These are phyloP conservation scores for Schizosaccharomyces osmophilus DNA, from an alignment of 805 yeast species.

Conservation along the genomic window DNA sequence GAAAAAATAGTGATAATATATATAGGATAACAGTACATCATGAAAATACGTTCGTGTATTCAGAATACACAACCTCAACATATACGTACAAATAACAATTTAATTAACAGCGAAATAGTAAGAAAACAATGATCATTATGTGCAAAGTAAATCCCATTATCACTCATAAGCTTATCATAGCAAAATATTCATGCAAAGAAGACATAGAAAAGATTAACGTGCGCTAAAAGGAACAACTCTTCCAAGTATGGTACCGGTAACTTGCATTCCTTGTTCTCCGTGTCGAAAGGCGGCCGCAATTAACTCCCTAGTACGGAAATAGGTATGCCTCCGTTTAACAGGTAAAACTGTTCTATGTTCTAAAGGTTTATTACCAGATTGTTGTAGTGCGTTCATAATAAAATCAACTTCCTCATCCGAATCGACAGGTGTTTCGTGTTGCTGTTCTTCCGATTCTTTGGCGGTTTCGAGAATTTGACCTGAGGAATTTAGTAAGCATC, in stretches of 20 bases:
- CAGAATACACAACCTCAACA: no score
- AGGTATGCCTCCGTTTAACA: constrained; percentile 40
- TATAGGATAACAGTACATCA: no score
- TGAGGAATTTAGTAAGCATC: background rate
- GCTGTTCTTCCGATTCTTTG: constrained; percentile 15
- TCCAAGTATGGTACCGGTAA: constrained; percentile 1
- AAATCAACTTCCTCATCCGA: constrained; percentile 86
- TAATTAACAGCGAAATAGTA: no score
- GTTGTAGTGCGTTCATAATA: constrained; percentile 68
- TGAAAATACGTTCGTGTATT: no score
- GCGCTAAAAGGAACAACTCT: constrained; percentile 1
- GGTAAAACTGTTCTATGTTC: constrained; percentile 54
- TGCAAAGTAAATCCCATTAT: no score
- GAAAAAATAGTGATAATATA: no score
- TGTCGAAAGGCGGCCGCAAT: constrained; percentile 56
- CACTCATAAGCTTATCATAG: no score
- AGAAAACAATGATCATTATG: no score
- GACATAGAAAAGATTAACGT: background rate
- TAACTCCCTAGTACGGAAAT: constrained; percentile 77
- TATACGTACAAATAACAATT: no score
- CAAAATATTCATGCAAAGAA: background rate
- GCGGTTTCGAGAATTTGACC: constrained; percentile 18
- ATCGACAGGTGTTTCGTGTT: constrained; percentile 24
- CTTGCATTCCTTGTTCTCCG: constrained; percentile 12
- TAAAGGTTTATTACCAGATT: constrained; percentile 52